phyloP scores from a whole-genome alignment of 352 stramenopile genomes.

The Peronospora farinosa region DNA sequence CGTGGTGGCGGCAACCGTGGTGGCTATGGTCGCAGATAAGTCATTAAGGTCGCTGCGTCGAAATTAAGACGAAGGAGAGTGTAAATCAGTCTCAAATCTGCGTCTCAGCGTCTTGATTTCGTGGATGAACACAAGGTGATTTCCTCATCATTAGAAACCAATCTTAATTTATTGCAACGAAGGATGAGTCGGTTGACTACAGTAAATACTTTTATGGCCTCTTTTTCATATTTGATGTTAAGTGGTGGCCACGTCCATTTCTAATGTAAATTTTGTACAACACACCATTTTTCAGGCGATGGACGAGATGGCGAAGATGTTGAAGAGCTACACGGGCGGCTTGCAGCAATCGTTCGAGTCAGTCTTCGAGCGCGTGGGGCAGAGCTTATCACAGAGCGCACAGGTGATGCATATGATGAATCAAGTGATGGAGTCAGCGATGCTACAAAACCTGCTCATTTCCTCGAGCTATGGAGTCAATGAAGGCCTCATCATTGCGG shows the following conservation, averaged over 20 bases:
- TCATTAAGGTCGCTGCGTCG: conserved; percentile 7
- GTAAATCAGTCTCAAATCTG: not conserved
- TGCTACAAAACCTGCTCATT: conserved; percentile 59
- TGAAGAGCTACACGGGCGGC: conserved; percentile 48
- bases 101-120: conserved; percentile 9
- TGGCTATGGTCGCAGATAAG: conserved; percentile 28
- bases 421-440: conserved; percentile 66
- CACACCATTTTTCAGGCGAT: conserved; percentile 19
- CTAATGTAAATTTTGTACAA: no score
- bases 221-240: no score
- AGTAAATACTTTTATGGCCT: not conserved
- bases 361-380: conserved; percentile 59
- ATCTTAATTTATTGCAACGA: conserved; percentile 40
- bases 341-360: conserved; percentile 69
- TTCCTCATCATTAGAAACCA: conserved; percentile 39
- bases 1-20: conserved; percentile 14
- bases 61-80: conserved; percentile 5
- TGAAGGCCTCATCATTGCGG: conserved; percentile 24
- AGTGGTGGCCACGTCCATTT: no score
- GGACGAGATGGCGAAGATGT: conserved; percentile 64
- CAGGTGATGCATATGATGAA: conserved; percentile 84
- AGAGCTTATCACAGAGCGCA: conserved; percentile 60
- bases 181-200: conserved; percentile 30
- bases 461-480: conserved; percentile 21
- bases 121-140: conserved; percentile 22